Evolutionary conservation across 2,329 filamentous ascomycete genomes (phyloP).

Genomic region (Neocucurbitaria cava): DNA sequence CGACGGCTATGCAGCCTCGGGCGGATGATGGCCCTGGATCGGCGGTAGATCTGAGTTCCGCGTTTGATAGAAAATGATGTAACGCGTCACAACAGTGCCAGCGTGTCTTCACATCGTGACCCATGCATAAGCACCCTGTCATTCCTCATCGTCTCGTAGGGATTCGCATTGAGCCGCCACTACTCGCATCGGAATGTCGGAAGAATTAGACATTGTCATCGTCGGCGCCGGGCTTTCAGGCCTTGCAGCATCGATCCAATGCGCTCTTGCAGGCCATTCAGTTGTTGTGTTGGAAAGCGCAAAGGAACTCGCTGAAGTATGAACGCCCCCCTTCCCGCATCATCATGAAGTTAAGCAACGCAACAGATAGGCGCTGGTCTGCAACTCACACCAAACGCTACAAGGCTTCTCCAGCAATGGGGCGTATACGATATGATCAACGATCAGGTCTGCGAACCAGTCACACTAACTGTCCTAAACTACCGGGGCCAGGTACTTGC

Average conservation of each 20-base stretch:
- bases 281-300: slow-evolving; percentile 54
- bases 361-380: slow-evolving; percentile 44
- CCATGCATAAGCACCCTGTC: too few relatives aligned
- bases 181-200: slow-evolving; percentile 11
- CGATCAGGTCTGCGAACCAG: slow-evolving; percentile 52
- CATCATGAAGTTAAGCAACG: too few relatives aligned
- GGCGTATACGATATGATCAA: slow-evolving; percentile 55
- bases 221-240: slow-evolving; percentile 53
- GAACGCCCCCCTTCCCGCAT: too few relatives aligned
- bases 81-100: slow-evolving; percentile 5
- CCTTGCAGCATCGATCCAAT: slow-evolving; percentile 53
- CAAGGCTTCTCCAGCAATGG: slow-evolving; percentile 60
- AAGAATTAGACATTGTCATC: slow-evolving; percentile 33
- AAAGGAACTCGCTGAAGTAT: slow-evolving; percentile 52
- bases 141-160: too few relatives aligned
- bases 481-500: slow-evolving; percentile 61
- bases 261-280: slow-evolving; percentile 48
- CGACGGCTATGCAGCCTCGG: neutral
- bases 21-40: slow-evolving; percentile 2
- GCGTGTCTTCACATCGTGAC: too few relatives aligned
- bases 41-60: slow-evolving; percentile 18
- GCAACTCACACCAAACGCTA: slow-evolving; percentile 50
- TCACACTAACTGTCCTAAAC: slow-evolving; percentile 58
- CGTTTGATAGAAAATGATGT: slow-evolving; percentile 2
- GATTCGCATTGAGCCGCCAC: neutral